Conservation (phyloP, 2,329 filamentous ascomycete species). For the Coniochaeta sp. region DNA sequence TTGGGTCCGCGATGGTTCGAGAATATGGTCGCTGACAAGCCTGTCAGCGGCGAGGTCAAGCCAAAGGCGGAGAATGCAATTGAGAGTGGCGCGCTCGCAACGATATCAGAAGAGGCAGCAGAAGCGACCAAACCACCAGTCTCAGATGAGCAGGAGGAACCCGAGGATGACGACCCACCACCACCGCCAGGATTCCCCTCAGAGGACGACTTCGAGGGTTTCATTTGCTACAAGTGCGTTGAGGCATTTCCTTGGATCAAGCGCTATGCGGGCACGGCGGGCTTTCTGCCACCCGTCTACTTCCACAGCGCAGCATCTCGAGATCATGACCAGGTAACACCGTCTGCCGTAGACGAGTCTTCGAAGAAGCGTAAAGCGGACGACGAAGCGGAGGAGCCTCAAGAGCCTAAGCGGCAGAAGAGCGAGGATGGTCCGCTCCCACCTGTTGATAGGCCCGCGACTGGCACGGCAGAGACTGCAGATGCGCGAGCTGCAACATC, state of each 20-base stretch:
- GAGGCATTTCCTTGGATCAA: conserved; percentile 88
- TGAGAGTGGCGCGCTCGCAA: conserved; percentile 26
- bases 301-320: conserved; percentile 18
- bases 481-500: conserved; percentile 4
- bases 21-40: conserved; percentile 20
- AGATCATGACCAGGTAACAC: neutral
- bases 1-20: conserved; percentile 67
- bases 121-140: conserved; percentile 14
- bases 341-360: conserved; percentile 10
- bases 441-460: conserved; percentile 2
- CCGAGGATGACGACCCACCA: conserved; percentile 53
- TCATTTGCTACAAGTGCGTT: conserved; percentile 92
- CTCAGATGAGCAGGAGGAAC: conserved; percentile 23
- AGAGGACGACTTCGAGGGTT: conserved; percentile 82
- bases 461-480: conserved; percentile 8
- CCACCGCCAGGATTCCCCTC: conserved; percentile 79
- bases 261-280: conserved; percentile 68
- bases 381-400: conserved; percentile 22
- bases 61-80: neutral
- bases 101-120: conserved; percentile 44
- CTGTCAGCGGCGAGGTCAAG: conserved; percentile 4
- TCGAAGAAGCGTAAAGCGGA: conserved; percentile 60
- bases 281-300: conserved; percentile 72
- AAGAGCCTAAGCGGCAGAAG: conserved; percentile 43
- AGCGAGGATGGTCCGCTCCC: conserved; percentile 25